Percentiles rank a stretch among this genome's conserved stretches.
Evolutionary conservation across 106 monocot genomes (phyloP).

Genomic region (Allium sativum): DNA sequence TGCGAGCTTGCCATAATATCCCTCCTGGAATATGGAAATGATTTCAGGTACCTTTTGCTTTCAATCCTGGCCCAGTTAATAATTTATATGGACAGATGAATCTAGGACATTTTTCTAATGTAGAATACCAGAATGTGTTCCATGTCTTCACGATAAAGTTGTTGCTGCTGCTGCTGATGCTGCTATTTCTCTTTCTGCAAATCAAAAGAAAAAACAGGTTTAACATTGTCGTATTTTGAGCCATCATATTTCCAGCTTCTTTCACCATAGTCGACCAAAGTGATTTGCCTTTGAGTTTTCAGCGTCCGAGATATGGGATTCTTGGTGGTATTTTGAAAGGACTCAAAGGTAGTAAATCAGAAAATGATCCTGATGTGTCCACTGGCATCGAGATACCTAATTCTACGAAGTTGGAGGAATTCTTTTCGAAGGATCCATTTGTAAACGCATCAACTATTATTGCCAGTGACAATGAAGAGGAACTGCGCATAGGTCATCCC

Average conservation of each 20-base stretch:
- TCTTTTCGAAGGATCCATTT: slow-evolving; percentile 57
- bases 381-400: slow-evolving; percentile 10
- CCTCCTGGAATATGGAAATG: slow-evolving; percentile 41
- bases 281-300: no score
- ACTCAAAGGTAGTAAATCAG: slow-evolving; percentile 50
- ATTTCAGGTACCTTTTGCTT: slow-evolving; percentile 49
- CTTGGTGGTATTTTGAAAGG: slow-evolving; percentile 74
- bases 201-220: slow-evolving; percentile 75
- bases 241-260: no score
- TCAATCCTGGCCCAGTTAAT: no score
- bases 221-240: not conserved
- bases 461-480: slow-evolving; percentile 20
- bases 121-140: slow-evolving; percentile 84
- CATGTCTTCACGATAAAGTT: slow-evolving; percentile 92
- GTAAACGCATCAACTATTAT: slow-evolving; percentile 2
- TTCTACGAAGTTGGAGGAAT: slow-evolving; percentile 42
- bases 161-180: slow-evolving; percentile 85
- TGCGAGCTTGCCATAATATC: slow-evolving; percentile 81
- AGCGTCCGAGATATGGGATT: slow-evolving; percentile 17
- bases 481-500: slow-evolving; percentile 61
- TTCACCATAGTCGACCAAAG: no score
- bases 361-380: slow-evolving; percentile 16
- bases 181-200: slow-evolving; percentile 31
- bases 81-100: no score
- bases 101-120: not conserved